phyloP scores from a whole-genome alignment of 2,329 filamentous ascomycete genomes.

The Blastomyces gilchristii region DNA sequence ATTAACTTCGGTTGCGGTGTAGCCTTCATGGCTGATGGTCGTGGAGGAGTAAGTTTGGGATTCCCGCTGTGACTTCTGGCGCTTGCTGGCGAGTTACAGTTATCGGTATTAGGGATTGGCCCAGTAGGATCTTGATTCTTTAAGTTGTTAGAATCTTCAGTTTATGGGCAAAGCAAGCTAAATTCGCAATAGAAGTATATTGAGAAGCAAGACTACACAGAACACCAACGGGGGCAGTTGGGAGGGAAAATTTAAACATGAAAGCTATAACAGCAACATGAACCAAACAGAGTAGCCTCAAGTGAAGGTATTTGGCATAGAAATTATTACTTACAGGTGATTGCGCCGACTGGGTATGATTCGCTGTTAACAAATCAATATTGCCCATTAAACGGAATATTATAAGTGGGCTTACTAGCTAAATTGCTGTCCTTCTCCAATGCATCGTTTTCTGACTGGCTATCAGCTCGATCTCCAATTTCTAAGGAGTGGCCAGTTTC shows the following conservation, averaged over 20 bases:
- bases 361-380: neutral
- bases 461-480: neutral
- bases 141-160: neutral
- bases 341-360: neutral
- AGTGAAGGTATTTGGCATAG: neutral
- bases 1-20: neutral
- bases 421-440: neutral
- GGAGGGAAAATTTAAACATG: neutral
- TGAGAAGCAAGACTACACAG: neutral
- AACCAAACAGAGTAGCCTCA: neutral
- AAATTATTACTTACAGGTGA: neutral
- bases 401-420: neutral
- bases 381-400: neutral
- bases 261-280: neutral
- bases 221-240: neutral
- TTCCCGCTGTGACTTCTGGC: neutral
- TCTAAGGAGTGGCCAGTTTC: neutral
- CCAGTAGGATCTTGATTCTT: neutral
- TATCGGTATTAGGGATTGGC: neutral
- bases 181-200: neutral
- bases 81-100: neutral
- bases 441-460: neutral
- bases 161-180: neutral
- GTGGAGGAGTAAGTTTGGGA: neutral
- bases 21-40: neutral